These are phyloP conservation scores for Aspergillus costaricaensis DNA, from an alignment of 2,329 filamentous ascomycete genomes.

Conservation along the genomic window DNA sequence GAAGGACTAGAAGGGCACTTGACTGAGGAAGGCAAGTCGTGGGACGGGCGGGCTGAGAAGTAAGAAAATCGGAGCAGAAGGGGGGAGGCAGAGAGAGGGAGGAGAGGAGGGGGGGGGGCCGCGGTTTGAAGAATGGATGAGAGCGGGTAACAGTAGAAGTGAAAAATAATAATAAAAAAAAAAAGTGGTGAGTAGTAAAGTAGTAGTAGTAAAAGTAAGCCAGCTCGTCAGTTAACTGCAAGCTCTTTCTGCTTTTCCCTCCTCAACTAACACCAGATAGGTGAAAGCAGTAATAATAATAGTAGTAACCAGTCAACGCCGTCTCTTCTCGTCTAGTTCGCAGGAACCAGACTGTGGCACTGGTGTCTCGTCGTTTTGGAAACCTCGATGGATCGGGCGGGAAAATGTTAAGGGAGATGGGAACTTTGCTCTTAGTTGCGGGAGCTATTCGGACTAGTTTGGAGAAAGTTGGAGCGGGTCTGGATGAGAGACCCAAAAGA, in stretches of 20 bases:
- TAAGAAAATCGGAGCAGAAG: neutral
- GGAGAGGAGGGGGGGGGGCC: neutral
- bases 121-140: neutral
- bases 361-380: neutral
- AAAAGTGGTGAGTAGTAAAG: neutral
- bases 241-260: too few relatives aligned
- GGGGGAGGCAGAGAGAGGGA: neutral
- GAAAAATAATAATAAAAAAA: neutral
- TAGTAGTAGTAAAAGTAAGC: neutral
- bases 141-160: neutral
- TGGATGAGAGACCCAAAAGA: constrained; percentile 2
- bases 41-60: neutral
- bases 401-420: constrained; percentile 7
- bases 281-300: neutral
- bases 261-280: neutral
- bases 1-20: neutral
- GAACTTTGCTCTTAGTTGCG: constrained; percentile 15
- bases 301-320: neutral
- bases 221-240: too few relatives aligned
- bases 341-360: neutral
- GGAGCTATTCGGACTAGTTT: constrained; percentile 17
- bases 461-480: constrained; percentile 9
- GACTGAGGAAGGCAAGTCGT: neutral
- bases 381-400: constrained; percentile 13
- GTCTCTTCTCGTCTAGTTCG: neutral